Percentiles rank a stretch among this genome's conserved stretches.
Conservation (phyloP, 2,329 filamentous ascomycete genomes). For the Didymella pomorum region DNA sequence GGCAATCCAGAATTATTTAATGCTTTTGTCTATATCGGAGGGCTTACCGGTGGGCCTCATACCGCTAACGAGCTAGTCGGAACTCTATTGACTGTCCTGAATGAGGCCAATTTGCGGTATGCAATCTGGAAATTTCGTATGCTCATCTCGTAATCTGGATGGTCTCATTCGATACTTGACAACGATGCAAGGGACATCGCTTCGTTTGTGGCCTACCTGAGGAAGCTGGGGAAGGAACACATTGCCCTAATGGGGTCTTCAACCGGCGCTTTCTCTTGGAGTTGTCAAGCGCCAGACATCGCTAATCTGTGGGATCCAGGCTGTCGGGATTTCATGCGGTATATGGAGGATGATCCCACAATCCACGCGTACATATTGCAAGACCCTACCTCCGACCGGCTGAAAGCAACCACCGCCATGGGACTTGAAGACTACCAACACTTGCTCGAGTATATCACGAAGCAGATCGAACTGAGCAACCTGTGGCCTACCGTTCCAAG, state of each 20-base stretch:
- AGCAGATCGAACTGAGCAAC: slow-evolving; percentile 10
- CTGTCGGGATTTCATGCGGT: slow-evolving; percentile 1
- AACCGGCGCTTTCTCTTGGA: slow-evolving; percentile 9
- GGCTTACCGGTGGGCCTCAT: slow-evolving; percentile 29
- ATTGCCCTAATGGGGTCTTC: slow-evolving; percentile 23
- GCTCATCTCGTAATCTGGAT: slow-evolving; percentile 31
- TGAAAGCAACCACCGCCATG: slow-evolving; percentile 27
- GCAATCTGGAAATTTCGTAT: slow-evolving; percentile 31
- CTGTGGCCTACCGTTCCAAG: neutral
- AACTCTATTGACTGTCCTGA: slow-evolving; percentile 3
- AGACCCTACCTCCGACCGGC: slow-evolving; percentile 28
- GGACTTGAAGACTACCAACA: slow-evolving; percentile 9
- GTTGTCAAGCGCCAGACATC: neutral
- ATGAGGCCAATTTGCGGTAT: slow-evolving; percentile 8
- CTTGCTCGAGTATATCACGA: slow-evolving; percentile 17
- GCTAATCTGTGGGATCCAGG: neutral
- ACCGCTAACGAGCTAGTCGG: slow-evolving; percentile 7
- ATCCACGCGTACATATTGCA: slow-evolving; percentile 28
- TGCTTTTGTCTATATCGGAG: slow-evolving; percentile 29
- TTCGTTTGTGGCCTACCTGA: slow-evolving; percentile 25
- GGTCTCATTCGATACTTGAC: slow-evolving; percentile 28
- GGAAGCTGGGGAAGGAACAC: slow-evolving; percentile 12
- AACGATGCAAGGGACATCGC: slow-evolving; percentile 27
- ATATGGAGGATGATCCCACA: neutral
- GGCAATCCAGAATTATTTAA: slow-evolving; percentile 14